Evolutionary conservation across 2,329 filamentous ascomycete genomes (phyloP).

Genomic region (Gnomoniopsis sp.): DNA sequence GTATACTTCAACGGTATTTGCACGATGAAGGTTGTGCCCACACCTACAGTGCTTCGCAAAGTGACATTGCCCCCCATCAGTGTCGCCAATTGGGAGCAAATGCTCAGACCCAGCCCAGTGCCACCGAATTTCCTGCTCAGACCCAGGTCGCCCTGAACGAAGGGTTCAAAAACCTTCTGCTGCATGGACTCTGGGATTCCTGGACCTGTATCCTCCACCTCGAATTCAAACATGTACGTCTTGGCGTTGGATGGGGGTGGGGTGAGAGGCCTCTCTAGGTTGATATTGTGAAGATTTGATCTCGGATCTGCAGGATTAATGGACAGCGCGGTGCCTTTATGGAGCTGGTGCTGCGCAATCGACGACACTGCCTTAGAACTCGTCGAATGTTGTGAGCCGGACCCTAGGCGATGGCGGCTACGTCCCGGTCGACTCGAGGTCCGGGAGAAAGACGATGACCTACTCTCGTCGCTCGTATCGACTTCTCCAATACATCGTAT

Average conservation of each 20-base stretch:
- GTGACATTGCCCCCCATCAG: conserved; percentile 78
- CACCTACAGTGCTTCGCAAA: conserved; percentile 67
- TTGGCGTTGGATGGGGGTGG: conserved; percentile 60
- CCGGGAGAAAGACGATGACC: conserved; percentile 51
- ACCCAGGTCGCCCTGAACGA: conserved; percentile 87
- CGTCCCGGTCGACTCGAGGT: conserved; percentile 40
- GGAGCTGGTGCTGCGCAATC: conserved; percentile 27
- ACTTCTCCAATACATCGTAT: conserved; percentile 70
- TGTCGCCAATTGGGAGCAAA: conserved; percentile 79
- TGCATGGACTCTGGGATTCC: conserved; percentile 78
- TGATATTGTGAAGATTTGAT: conserved; percentile 40
- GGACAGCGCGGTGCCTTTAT: conserved; percentile 50
- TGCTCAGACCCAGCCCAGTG: conserved; percentile 82
- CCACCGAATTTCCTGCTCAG: conserved; percentile 88
- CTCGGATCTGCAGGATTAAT: conserved; percentile 63
- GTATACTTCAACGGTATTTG: conserved; percentile 76
- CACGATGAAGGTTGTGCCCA: conserved; percentile 80
- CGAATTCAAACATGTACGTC: conserved; percentile 77
- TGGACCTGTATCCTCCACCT: conserved; percentile 83
- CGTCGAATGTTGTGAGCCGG: conserved; percentile 48
- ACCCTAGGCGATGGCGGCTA: conserved; percentile 42
- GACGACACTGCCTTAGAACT: conserved; percentile 39
- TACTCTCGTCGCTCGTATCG: conserved; percentile 43
- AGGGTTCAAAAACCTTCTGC: conserved; percentile 85
- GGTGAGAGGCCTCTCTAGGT: conserved; percentile 55